Base-by-base conservation (phyloP, 1,284 basidiomycete species). In the Ceratobasidium sp. region DNA sequence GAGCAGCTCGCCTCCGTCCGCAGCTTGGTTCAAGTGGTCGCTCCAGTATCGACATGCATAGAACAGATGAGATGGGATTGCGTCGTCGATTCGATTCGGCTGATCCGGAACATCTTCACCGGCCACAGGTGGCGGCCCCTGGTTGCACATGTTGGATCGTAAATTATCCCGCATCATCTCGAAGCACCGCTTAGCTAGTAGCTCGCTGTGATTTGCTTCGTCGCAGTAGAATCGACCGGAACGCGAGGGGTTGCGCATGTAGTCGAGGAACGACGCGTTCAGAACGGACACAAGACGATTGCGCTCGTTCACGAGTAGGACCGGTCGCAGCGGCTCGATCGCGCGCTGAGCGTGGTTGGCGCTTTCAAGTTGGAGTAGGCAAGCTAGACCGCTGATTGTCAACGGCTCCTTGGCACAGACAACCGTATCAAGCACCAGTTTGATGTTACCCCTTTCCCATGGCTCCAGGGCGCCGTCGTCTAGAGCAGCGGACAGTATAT, bases 121-220 rank as follows among this genome's bases (percentile, higher is more conserved):
- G 4, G n/a, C 7, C 16, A 43, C n/a, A 43, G 41, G 41, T 24
- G 59, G 41, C 6, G 59, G 41, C 13, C 41, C 16, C 27, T 43
- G n/a, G 5, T 22, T 8, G 37, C 59, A 62, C 37, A 62, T 62
- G 22, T 62, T 62, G 39, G 41, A 62, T 1, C 54, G 54, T 2
- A 58, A 27, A 5, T 1, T 14, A 1, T 2, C 2, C 34, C n/a
- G 5, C 34, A 58, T 58, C 1, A 34, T 37, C 16, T 7, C 29
- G 27, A 58, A 58, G 13, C 54, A 58, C 11, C 54, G 54, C 6
- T 19, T 1, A 19, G 27, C 54, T 31, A 58, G 3, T 13, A 29
- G 24, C 34, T 14, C 11, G n/a, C 5, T 14, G 13, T 58, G 54
- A 22, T 2, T 37, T 31, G 24, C 29, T 6, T 13, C 29, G 29